phyloP scores from a whole-genome alignment of 257 asterid species.

The Salvia hispanica region DNA sequence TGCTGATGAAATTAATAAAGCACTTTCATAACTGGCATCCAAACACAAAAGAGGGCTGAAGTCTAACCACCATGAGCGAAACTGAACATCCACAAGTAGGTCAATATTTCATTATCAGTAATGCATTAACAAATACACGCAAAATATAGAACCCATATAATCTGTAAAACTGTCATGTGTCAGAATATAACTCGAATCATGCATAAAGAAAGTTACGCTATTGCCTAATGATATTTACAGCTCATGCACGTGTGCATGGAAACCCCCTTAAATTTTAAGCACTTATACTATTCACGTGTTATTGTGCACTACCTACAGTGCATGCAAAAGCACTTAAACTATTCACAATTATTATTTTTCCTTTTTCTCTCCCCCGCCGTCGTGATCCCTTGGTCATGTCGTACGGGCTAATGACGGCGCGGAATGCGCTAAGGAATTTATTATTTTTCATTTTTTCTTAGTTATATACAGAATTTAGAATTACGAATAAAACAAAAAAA shows the following conservation, averaged over 20 bases:
- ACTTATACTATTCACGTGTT: no score
- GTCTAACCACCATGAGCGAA: neutral
- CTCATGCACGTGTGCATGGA: neutral
- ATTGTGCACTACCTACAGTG: no score
- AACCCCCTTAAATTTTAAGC: no score
- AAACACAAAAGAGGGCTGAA: neutral
- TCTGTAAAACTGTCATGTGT: constrained; percentile 12
- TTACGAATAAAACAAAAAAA: no score
- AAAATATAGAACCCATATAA: neutral
- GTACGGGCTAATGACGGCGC: no score
- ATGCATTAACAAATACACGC: neutral
- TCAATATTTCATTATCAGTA: neutral
- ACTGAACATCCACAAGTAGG: constrained; percentile 3
- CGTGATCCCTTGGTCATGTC: no score
- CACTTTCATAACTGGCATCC: neutral
- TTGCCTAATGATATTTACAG: neutral
- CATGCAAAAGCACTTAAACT: no score
- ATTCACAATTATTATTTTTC: no score
- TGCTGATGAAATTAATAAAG: neutral
- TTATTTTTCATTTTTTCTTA: no score
- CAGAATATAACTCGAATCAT: neutral
- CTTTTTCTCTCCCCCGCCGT: no score
- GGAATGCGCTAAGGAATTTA: no score
- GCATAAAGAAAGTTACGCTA: constrained; percentile 1
- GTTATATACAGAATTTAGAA: no score